A percentile compares a stretch with the other conserved stretches of the same genome.
Conservation (phyloP, 176 grass and related monocot species). For the Oryza officinalis region DNA sequence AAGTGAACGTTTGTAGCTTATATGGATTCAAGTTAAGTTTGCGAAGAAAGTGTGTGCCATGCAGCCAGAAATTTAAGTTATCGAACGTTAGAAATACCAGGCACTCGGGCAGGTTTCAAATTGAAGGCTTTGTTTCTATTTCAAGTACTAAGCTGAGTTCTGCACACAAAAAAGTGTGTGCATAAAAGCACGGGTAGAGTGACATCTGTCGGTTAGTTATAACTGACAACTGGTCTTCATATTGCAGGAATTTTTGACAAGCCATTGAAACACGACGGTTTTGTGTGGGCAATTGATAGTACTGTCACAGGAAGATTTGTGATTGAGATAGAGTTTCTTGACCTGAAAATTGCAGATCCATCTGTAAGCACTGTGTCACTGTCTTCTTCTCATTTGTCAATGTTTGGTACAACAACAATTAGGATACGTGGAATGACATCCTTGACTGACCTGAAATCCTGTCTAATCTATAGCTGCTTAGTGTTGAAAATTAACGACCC, state of each 20-base stretch:
- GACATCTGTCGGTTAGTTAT: neutral
- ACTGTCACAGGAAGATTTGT: conserved; percentile 79
- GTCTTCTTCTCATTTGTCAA: conserved; percentile 41
- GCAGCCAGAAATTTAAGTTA: neutral
- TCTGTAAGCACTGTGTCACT: conserved; percentile 66
- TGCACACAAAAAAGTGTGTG: neutral
- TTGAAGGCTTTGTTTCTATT: neutral
- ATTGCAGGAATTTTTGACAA: conserved; percentile 81
- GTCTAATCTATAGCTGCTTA: conserved; percentile 13
- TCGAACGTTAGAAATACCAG: conserved; percentile 13
- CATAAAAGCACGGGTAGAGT: neutral
- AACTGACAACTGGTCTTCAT: neutral
- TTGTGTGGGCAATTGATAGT: conserved; percentile 86
- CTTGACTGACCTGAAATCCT: conserved; percentile 34
- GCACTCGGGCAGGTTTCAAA: neutral
- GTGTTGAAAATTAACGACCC: conserved; percentile 14
- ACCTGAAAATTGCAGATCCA: conserved; percentile 71
- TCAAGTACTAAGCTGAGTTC: neutral
- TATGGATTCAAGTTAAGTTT: neutral
- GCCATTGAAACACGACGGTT: conserved; percentile 83
- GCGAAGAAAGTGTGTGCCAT: conserved; percentile 6
- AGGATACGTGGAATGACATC: conserved; percentile 26
- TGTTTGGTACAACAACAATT: conserved; percentile 45
- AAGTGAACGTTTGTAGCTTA: conserved; percentile 18
- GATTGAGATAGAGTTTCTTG: conserved; percentile 93